Evolutionary conservation across 2,329 filamentous ascomycete species (phyloP).

Genomic region (Stagonosporopsis vannaccii): DNA sequence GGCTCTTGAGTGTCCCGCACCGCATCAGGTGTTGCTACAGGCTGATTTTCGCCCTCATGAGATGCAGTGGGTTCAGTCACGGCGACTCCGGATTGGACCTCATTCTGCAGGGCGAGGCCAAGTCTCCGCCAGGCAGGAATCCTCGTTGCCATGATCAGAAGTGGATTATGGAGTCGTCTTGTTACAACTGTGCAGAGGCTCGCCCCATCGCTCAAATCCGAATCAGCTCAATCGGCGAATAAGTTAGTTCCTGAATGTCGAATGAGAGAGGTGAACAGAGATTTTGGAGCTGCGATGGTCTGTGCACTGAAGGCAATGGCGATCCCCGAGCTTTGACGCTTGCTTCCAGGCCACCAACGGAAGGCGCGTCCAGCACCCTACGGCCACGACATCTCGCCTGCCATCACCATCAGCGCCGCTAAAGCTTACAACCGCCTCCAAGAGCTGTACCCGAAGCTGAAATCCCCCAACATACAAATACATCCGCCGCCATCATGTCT

Average conservation of each 20-base stretch:
- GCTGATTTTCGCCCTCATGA: conserved; percentile 19
- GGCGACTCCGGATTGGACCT: conserved; percentile 49
- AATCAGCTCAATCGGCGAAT: conserved; percentile 41
- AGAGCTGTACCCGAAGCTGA: conserved; percentile 43
- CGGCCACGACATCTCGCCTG: conserved; percentile 30
- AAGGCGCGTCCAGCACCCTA: conserved; percentile 40
- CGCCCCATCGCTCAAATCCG: conserved; percentile 44
- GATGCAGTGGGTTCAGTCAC: conserved; percentile 27
- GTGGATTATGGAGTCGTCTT: conserved; percentile 35
- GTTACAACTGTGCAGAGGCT: conserved; percentile 28
- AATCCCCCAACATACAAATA: conserved; percentile 33
- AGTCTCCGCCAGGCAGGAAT: conserved; percentile 67
- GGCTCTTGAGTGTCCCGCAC: conserved; percentile 14
- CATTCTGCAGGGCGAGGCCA: conserved; percentile 66
- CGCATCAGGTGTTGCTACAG: conserved; percentile 12
- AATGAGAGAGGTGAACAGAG: conserved; percentile 46
- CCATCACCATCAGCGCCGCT: conserved; percentile 31
- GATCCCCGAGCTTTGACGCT: conserved; percentile 30
- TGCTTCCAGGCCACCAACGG: conserved; percentile 40
- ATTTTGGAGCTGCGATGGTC: conserved; percentile 36
- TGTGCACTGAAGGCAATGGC: neutral
- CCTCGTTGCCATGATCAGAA: conserved; percentile 41
- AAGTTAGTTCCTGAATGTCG: conserved; percentile 39
- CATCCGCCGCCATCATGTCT: conserved; percentile 49
- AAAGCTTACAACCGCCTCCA: conserved; percentile 41